Conservation (phyloP, 2,329 filamentous ascomycete genomes). For the Setomelanomma holmii region DNA sequence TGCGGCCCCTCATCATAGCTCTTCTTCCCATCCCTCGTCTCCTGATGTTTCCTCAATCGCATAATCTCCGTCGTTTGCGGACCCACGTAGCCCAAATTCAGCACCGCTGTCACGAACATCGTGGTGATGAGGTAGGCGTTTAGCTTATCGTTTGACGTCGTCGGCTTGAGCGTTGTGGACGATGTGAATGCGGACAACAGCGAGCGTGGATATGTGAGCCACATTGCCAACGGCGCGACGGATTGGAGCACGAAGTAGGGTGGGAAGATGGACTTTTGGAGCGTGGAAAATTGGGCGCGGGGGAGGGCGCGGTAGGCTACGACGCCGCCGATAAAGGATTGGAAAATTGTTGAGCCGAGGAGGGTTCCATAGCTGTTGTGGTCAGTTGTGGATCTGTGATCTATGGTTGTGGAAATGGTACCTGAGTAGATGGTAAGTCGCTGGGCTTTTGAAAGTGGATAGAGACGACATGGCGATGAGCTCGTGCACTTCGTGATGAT, state of each 20-base stretch:
- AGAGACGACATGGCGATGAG: conserved; percentile 53
- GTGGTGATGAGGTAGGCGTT: conserved; percentile 66
- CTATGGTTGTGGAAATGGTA: too few species aligned
- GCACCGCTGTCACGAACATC: conserved; percentile 73
- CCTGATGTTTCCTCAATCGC: conserved; percentile 78
- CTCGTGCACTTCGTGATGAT: conserved; percentile 8
- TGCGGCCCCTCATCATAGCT: conserved; percentile 81
- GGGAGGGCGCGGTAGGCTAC: conserved; percentile 79
- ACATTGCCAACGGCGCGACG: conserved; percentile 72
- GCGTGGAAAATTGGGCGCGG: conserved; percentile 78
- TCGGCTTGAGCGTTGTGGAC: too few species aligned
- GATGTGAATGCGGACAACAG: conserved; percentile 11
- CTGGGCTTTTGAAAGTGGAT: conserved; percentile 64
- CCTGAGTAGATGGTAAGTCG: conserved; percentile 79
- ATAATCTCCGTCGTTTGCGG: conserved; percentile 79
- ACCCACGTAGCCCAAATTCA: conserved; percentile 75
- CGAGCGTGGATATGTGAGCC: conserved; percentile 74
- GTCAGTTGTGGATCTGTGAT: conserved; percentile 20
- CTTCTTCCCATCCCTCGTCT: conserved; percentile 88
- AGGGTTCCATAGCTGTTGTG: conserved; percentile 79
- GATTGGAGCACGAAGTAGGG: conserved; percentile 89
- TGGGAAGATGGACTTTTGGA: conserved; percentile 81
- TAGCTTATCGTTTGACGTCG: conserved; percentile 24
- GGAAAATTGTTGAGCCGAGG: conserved; percentile 85
- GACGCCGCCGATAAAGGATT: conserved; percentile 78